Evolutionary conservation across 1,284 basidiomycete species (phyloP).

Genomic region (Naganishia sp.): DNA sequence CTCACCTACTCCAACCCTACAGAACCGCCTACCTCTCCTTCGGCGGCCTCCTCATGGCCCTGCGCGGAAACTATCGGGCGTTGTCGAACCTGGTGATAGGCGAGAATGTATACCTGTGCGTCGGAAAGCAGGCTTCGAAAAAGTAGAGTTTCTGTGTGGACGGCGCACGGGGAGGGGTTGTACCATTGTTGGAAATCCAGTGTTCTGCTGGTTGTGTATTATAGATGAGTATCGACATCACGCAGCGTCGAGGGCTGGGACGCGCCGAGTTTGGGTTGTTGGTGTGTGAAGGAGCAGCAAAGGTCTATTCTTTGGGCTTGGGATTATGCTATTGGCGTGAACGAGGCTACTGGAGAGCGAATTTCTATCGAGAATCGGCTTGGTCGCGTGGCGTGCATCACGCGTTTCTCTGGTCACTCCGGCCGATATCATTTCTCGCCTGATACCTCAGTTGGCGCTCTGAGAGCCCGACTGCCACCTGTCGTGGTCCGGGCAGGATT

Average conservation of each 20-base stretch:
- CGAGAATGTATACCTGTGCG: slow-evolving; percentile 85
- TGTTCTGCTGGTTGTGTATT: not conserved
- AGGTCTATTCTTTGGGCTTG: too few relatives aligned
- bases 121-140: slow-evolving; percentile 64
- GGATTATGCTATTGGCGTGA: too few relatives aligned
- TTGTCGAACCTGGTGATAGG: slow-evolving; percentile 89
- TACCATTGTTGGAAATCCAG: not conserved
- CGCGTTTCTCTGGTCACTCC: too few relatives aligned
- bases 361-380: too few relatives aligned
- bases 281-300: too few relatives aligned
- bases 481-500: too few relatives aligned
- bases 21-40: slow-evolving; percentile 95
- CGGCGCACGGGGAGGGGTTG: not conserved
- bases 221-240: not conserved
- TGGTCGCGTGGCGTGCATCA: too few relatives aligned
- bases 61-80: slow-evolving; percentile 90
- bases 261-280: too few relatives aligned
- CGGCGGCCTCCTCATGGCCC: slow-evolving; percentile 92
- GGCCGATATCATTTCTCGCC: too few relatives aligned
- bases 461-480: too few relatives aligned
- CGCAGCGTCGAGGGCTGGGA: not conserved
- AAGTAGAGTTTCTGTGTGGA: not conserved
- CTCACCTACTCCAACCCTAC: slow-evolving; percentile 19
- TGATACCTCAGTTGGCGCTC: too few relatives aligned
- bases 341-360: too few relatives aligned